Evolutionary conservation across 2,329 filamentous ascomycete species (phyloP).

Genomic region (Alternaria consortialis): DNA sequence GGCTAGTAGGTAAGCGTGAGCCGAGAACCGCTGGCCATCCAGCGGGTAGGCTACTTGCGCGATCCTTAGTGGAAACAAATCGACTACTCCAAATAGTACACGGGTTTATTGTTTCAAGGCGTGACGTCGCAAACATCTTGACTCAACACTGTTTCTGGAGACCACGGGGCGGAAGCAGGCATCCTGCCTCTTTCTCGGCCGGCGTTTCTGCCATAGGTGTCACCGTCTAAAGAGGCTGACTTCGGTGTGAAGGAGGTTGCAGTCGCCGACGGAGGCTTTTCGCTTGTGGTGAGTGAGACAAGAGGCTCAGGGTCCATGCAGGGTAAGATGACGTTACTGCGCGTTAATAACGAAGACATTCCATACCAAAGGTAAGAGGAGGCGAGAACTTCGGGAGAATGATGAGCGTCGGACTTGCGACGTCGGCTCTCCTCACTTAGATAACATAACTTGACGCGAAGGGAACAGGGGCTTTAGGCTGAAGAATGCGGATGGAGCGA

Average conservation of each 20-base stretch:
- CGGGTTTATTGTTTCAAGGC: constrained; percentile 9
- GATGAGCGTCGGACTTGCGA: constrained; percentile 24
- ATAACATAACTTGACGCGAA: constrained; percentile 9
- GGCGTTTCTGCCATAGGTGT: neutral
- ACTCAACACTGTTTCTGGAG: neutral
- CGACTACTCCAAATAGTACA: neutral
- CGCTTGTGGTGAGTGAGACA: neutral
- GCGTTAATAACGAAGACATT: constrained; percentile 1
- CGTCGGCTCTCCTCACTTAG: constrained; percentile 39
- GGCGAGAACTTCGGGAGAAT: constrained; percentile 1
- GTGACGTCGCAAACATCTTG: neutral
- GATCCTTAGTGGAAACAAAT: constrained; percentile 2
- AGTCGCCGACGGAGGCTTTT: constrained; percentile 15
- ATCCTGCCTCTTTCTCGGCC: neutral
- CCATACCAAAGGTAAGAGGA: constrained; percentile 10
- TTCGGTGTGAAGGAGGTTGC: constrained; percentile 23
- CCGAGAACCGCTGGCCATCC: neutral
- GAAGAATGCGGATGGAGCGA: constrained; percentile 11
- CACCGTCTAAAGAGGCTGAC: constrained; percentile 6
- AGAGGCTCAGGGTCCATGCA: constrained; percentile 13
- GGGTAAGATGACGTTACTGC: constrained; percentile 16
- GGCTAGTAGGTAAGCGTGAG: neutral
- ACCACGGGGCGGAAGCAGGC: neutral
- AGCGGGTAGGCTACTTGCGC: neutral
- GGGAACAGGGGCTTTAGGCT: constrained; percentile 8